Evolutionary conservation across 2,329 filamentous ascomycete species (phyloP).

Genomic region (Chaetomium sp.): DNA sequence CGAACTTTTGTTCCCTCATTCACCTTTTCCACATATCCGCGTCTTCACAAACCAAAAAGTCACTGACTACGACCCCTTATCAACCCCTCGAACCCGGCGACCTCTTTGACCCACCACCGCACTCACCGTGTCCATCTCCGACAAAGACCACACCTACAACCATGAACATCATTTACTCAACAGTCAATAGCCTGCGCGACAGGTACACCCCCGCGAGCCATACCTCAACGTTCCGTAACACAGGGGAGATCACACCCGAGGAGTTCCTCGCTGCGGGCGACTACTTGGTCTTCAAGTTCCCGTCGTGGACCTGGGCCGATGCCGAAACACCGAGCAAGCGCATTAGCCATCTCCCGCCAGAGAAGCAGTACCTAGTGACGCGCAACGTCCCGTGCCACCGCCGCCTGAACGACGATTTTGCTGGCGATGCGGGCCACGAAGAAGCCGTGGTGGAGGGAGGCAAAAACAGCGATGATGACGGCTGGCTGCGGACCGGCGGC

Average conservation of each 20-base stretch:
- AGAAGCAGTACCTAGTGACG: slow-evolving; percentile 95
- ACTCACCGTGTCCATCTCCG: not conserved
- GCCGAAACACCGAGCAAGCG: slow-evolving; percentile 80
- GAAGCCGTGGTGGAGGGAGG: slow-evolving; percentile 72
- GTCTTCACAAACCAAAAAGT: not conserved
- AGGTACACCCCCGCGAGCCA: slow-evolving; percentile 85
- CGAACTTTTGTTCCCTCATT: not conserved
- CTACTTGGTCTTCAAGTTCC: slow-evolving; percentile 98
- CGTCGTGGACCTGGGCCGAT: slow-evolving; percentile 95
- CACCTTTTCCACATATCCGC: not conserved
- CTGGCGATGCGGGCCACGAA: slow-evolving; percentile 81
- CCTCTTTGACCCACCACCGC: not conserved
- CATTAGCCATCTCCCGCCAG: slow-evolving; percentile 76
- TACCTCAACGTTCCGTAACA: slow-evolving; percentile 89
- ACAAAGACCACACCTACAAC: slow-evolving; percentile 30
- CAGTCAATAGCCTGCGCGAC: slow-evolving; percentile 88
- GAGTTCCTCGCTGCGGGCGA: slow-evolving; percentile 96
- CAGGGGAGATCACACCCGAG: slow-evolving; percentile 94
- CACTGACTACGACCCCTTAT: not conserved
- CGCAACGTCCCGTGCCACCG: slow-evolving; percentile 92
- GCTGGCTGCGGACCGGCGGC: slow-evolving; percentile 88
- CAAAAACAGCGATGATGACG: slow-evolving; percentile 67
- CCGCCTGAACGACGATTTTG: slow-evolving; percentile 89
- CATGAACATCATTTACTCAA: slow-evolving; percentile 93
- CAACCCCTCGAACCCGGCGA: not conserved